Percentiles rank a stretch among this genome's conserved stretches.
These are phyloP conservation scores for Alternaria postmessia DNA, from an alignment of 2,329 filamentous ascomycete species.

Conservation along the genomic window DNA sequence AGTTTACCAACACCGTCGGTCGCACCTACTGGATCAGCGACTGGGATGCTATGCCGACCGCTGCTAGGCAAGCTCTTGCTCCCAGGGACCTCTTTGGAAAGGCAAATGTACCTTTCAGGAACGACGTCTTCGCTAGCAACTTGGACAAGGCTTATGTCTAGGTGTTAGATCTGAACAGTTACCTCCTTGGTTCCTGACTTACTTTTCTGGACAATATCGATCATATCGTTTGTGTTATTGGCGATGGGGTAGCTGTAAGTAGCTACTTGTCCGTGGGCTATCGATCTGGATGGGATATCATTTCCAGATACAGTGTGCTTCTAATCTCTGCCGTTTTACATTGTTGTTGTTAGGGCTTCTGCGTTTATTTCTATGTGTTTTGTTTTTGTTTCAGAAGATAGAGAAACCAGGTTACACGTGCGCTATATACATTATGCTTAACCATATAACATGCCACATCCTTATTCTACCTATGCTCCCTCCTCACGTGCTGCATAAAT, in stretches of 20 bases:
- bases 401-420: background rate
- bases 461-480: background rate
- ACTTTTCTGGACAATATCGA: no score
- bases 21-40: constrained; percentile 5
- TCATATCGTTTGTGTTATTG: no score
- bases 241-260: background rate
- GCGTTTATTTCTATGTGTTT: background rate
- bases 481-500: background rate
- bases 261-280: background rate
- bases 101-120: background rate
- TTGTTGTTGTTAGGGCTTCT: background rate
- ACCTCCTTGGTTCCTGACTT: background rate
- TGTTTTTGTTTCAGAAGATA: background rate
- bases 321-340: background rate
- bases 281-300: background rate
- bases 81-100: background rate
- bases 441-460: background rate
- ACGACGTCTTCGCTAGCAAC: background rate
- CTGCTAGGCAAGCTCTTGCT: background rate
- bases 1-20: constrained; percentile 4
- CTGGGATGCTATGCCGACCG: background rate
- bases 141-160: background rate
- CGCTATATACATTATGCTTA: background rate
- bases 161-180: background rate
- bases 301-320: background rate